Base-by-base conservation (phyloP, 1,139 yeast species). In the Pneumocystis sp. region DNA sequence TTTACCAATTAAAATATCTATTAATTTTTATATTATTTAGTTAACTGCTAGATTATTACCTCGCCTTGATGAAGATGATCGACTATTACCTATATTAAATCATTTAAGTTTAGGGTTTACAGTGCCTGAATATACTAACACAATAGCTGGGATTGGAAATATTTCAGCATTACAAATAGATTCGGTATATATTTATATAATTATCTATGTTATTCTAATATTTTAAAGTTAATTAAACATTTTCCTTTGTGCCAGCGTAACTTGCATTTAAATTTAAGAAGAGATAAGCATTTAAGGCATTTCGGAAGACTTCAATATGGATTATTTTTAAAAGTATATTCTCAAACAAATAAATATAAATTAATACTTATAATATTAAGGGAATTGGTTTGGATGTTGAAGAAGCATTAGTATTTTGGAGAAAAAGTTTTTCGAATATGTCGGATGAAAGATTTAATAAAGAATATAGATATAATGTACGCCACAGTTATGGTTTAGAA, bases 401-500 rank as follows among this genome's bases (percentile, higher is more conserved):
- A 68, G 97, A 95, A 73, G 93, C 97, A 0, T 75, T 93, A 67
- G 83, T 82, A 71, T 91, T 89, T 74, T 93, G 97, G 96, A 77
- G 85, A 8, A 78, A 78, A 67, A 86, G 86, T 70, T 90, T 91
- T 75, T 83, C 89, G 15, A 82, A 79, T 35, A 81, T 86, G 75
- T 80, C 85, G 1, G 76, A 83, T 66, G 97, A 90, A 67, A 84
- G 84, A 70, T 91, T 90, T 76, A 83, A 86, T 74, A 90, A 91
- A 75, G 96, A 91, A 72, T 91, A 93, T 77, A 80, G 83, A 67
- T 93, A 93, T 78, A 89, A 88, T 72, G 82, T 93, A 71, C 82
- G 96, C 68, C 97, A 95, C 75, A 82, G 81, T 69, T 93, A 93
- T 74, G 98, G 97, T 64, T 79, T 89, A 66, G 97, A 89, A 75